A percentile compares a stretch with the other conserved stretches of the same genome.
Conservation (phyloP, 2,329 filamentous ascomycete species). For the Cordyceps javanica region DNA sequence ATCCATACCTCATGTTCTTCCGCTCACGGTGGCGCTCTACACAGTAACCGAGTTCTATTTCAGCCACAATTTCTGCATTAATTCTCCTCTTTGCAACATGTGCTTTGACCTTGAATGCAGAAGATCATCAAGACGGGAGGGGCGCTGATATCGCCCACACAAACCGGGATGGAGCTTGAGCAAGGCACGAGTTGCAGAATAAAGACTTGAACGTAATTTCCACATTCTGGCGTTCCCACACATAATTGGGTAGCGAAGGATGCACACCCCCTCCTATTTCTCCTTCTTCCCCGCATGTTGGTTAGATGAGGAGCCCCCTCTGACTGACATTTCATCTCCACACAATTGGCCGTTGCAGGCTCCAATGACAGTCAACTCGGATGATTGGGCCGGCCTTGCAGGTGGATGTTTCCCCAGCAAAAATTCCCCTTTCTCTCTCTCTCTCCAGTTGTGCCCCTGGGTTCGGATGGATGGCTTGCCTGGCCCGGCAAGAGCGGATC, state of each 20-base stretch:
- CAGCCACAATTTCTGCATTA: neutral
- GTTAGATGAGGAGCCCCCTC: slow-evolving; percentile 1
- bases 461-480: neutral
- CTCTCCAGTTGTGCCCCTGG: neutral
- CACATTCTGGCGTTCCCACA: neutral
- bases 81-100: neutral
- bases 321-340: slow-evolving; percentile 3
- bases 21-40: too few relatives aligned
- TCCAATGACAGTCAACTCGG: neutral
- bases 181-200: neutral
- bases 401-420: slow-evolving; percentile 2
- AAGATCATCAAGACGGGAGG: slow-evolving; percentile 1
- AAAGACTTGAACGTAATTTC: neutral
- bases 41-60: too few relatives aligned
- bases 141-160: neutral
- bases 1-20: too few relatives aligned
- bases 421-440: neutral
- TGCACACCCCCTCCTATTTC: neutral
- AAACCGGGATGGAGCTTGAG: neutral
- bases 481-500: neutral
- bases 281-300: neutral
- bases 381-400: slow-evolving; percentile 1
- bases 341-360: slow-evolving; percentile 6
- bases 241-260: neutral
- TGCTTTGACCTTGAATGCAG: neutral